Evolutionary conservation across 306 rosid species (phyloP).

Genomic region (Sicyos edulis): DNA sequence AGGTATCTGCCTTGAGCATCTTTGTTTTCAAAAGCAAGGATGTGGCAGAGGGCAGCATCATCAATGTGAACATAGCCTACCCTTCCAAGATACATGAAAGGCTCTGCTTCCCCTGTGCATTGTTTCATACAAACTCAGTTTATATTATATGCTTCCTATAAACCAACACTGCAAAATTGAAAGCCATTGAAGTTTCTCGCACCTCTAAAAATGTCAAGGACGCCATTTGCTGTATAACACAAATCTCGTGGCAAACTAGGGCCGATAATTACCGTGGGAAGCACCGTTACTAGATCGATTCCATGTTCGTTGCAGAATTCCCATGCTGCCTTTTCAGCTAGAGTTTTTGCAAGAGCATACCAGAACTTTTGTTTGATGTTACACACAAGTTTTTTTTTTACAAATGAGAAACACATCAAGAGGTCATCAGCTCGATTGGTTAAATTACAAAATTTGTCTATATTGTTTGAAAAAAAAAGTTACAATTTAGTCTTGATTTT

Average conservation of each 20-base stretch:
- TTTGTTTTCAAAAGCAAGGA: conserved; percentile 52
- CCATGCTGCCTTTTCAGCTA: conserved; percentile 82
- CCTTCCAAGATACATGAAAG: conserved; percentile 60
- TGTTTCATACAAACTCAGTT: neutral
- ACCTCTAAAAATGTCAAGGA: conserved; percentile 74
- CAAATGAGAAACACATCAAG: neutral
- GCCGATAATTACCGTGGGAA: conserved; percentile 62
- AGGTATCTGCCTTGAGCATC: conserved; percentile 56
- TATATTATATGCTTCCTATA: neutral
- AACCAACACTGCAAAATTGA: neutral
- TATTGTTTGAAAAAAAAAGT: no score
- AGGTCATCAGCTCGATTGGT: neutral
- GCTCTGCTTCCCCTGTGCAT: conserved; percentile 55
- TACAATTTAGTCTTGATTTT: no score
- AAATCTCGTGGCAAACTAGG: conserved; percentile 59
- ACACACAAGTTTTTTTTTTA: neutral
- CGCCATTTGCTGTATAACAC: conserved; percentile 77
- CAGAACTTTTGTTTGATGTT: conserved; percentile 42
- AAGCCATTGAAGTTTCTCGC: conserved; percentile 6
- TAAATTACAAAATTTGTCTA: no score
- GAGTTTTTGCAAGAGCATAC: conserved; percentile 68
- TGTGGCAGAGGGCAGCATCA: conserved; percentile 65
- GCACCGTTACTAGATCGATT: conserved; percentile 56
- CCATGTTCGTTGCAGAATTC: conserved; percentile 62
- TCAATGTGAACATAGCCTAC: conserved; percentile 83